A percentile compares a stretch with the other conserved stretches of the same genome.
These are phyloP conservation scores for Zygoascus hellenicus DNA, from an alignment of 1,139 yeast species.

Conservation along the genomic window DNA sequence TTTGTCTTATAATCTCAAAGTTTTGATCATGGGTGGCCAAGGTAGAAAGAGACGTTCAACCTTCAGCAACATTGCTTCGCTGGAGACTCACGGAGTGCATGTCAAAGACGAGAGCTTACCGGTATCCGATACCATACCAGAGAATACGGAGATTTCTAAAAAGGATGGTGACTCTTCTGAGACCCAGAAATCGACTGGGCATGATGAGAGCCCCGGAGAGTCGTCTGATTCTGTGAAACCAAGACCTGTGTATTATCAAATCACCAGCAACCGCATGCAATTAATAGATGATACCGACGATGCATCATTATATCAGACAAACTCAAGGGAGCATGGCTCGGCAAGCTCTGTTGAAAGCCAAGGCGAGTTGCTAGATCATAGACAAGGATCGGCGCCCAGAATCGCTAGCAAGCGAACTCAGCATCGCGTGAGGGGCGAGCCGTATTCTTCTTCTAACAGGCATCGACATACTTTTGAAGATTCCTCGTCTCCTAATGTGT, in stretches of 20 bases:
- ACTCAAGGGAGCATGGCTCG: not conserved
- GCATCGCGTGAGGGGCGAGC: not conserved
- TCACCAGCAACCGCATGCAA: slow-evolving; percentile 14
- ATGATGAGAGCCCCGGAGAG: not conserved
- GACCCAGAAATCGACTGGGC: not conserved
- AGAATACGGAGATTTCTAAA: slow-evolving; percentile 5
- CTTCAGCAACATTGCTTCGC: slow-evolving; percentile 20
- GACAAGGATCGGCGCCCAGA: slow-evolving; percentile 4
- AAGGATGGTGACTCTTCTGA: not conserved
- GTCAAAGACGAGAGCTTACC: not conserved
- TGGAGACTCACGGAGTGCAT: slow-evolving; percentile 22
- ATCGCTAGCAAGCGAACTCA: not conserved
- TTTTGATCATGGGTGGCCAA: not conserved
- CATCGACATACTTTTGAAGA: too few relatives aligned
- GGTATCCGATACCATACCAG: not conserved
- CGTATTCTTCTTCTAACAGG: not conserved
- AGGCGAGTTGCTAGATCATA: slow-evolving; percentile 18
- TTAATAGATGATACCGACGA: slow-evolving; percentile 14
- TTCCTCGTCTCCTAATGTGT: too few relatives aligned
- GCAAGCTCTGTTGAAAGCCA: slow-evolving; percentile 11
- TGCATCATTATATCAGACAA: slow-evolving; percentile 12
- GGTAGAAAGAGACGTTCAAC: slow-evolving; percentile 19
- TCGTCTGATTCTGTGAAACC: not conserved
- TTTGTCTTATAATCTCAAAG: too few relatives aligned
- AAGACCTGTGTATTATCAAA: slow-evolving; percentile 13